Evolutionary conservation across 164 flowering plant genomes (phyloP).

Genomic region (Tetracentron sinense): DNA sequence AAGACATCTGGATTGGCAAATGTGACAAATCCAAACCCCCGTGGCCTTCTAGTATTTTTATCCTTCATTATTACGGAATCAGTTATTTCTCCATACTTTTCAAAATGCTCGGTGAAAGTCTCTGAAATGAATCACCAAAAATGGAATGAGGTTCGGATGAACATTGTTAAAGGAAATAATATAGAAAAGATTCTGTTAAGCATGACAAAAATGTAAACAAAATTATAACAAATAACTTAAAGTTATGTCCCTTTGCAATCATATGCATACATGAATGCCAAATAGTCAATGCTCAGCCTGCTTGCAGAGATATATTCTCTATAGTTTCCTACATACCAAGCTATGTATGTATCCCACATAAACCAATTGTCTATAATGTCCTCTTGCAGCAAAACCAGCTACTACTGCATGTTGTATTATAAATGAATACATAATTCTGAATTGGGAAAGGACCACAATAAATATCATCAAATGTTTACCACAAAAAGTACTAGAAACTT

Average conservation of each 20-base stretch:
- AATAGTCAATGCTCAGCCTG: background rate
- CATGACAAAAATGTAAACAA: background rate
- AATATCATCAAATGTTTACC: too few species aligned
- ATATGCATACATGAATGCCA: too few species aligned
- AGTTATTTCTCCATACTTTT: slow-evolving; percentile 53
- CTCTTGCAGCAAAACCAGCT: background rate
- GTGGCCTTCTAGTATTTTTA: slow-evolving; percentile 42
- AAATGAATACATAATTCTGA: too few species aligned
- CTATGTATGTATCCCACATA: background rate
- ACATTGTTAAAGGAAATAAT: background rate
- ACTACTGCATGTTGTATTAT: background rate
- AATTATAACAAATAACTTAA: too few species aligned
- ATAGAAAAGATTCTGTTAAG: background rate
- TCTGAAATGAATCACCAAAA: slow-evolving; percentile 36
- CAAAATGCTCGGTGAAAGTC: slow-evolving; percentile 43
- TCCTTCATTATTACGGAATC: slow-evolving; percentile 73
- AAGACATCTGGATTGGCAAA: slow-evolving; percentile 49
- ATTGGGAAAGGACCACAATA: background rate
- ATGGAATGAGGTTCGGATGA: background rate
- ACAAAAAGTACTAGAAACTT: too few species aligned
- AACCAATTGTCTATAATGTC: background rate
- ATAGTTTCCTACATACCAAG: background rate
- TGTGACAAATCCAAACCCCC: slow-evolving; percentile 74
- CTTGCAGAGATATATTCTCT: background rate
- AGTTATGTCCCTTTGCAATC: too few species aligned